phyloP scores from a whole-genome alignment of 176 grass and related monocot species.

The Carex parvula region DNA sequence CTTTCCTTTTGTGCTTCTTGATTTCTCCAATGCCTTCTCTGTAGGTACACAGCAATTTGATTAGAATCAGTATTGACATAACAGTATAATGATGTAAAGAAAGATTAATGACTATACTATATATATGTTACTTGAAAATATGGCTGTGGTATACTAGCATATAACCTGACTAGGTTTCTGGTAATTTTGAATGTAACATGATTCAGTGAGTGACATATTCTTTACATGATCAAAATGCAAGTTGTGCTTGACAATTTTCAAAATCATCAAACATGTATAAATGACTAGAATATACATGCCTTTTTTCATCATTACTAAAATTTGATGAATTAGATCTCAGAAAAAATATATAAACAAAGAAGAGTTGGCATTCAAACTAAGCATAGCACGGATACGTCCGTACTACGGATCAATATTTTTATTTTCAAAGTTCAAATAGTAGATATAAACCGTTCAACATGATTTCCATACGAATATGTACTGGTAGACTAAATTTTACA shows the following conservation, averaged over 20 bases:
- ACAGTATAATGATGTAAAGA: not conserved
- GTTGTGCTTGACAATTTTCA: not conserved
- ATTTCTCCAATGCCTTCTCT: slow-evolving; percentile 51
- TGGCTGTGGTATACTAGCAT: not conserved
- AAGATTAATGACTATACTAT: not conserved
- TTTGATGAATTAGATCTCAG: not conserved
- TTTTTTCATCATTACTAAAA: not conserved
- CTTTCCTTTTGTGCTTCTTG: slow-evolving; percentile 38
- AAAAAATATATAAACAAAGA: not conserved
- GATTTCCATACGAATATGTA: no score
- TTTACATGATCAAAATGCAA: not conserved
- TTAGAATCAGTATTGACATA: not conserved
- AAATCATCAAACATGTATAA: no score
- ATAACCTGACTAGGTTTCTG: not conserved
- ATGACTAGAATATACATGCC: no score
- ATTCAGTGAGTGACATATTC: not conserved
- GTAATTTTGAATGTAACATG: not conserved
- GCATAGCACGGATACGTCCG: no score
- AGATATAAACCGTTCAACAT: no score
- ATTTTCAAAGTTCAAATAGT: no score
- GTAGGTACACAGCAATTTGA: not conserved
- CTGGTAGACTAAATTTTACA: no score
- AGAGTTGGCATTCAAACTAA: not conserved
- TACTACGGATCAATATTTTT: no score
- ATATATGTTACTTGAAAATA: not conserved